Percentiles rank a stretch among this genome's conserved stretches.
Evolutionary conservation across 495 filamentous ascomycete genomes (phyloP).

Genomic region (Opeltia flavorubescens): DNA sequence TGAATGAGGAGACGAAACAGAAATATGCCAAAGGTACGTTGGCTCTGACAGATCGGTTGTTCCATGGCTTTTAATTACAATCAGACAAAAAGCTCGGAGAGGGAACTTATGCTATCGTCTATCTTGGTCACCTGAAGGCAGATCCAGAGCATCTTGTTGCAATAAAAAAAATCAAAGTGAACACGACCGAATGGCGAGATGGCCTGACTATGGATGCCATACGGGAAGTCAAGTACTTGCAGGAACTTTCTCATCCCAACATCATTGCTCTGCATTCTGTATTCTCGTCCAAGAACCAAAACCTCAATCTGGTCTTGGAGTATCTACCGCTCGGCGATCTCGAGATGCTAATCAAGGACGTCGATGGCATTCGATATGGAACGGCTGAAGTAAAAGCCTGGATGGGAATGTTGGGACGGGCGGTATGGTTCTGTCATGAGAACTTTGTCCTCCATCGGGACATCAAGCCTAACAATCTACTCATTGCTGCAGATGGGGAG

Average conservation of each 20-base stretch:
- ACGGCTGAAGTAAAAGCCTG: slow-evolving; percentile 89
- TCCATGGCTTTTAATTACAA: neutral
- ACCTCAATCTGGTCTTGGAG: slow-evolving; percentile 88
- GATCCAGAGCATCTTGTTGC: slow-evolving; percentile 63
- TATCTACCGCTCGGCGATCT: slow-evolving; percentile 83
- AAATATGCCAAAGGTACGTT: slow-evolving; percentile 76
- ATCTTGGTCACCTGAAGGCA: slow-evolving; percentile 59
- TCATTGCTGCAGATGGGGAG: slow-evolving; percentile 84
- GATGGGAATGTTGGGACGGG: slow-evolving; percentile 93
- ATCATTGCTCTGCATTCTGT: slow-evolving; percentile 84
- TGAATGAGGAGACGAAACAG: slow-evolving; percentile 73
- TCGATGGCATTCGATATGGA: slow-evolving; percentile 53
- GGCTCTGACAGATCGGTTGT: neutral
- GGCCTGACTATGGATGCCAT: slow-evolving; percentile 88
- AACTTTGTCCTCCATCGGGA: slow-evolving; percentile 91
- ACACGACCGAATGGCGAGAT: slow-evolving; percentile 58
- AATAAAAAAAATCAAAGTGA: slow-evolving; percentile 97
- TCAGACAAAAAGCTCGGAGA: slow-evolving; percentile 81
- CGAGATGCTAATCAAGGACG: slow-evolving; percentile 82
- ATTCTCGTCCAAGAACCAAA: slow-evolving; percentile 84
- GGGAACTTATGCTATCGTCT: slow-evolving; percentile 94
- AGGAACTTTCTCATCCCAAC: slow-evolving; percentile 91
- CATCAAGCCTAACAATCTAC: slow-evolving; percentile 97
- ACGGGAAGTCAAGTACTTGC: slow-evolving; percentile 86
- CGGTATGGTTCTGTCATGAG: slow-evolving; percentile 93